These are phyloP conservation scores for Dryadomyces quercivorus DNA, from an alignment of 2,329 filamentous ascomycete genomes.

Conservation along the genomic window DNA sequence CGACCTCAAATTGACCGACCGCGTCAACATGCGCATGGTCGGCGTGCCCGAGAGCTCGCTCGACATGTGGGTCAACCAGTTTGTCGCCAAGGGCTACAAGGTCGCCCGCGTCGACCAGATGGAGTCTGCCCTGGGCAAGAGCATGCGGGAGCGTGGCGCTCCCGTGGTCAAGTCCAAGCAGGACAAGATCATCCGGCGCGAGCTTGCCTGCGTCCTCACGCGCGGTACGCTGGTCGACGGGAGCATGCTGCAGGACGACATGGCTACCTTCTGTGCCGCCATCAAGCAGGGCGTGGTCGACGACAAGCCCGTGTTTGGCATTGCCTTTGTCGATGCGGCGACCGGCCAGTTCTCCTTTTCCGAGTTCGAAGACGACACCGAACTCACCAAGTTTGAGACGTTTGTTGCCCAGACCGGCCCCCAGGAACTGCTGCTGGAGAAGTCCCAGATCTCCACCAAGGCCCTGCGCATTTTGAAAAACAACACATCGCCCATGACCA, in stretches of 20 bases:
- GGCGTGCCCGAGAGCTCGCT: slow-evolving; percentile 91
- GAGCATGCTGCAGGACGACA: slow-evolving; percentile 94
- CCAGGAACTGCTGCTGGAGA: slow-evolving; percentile 81
- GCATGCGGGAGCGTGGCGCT: slow-evolving; percentile 88
- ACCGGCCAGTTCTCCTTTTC: slow-evolving; percentile 93
- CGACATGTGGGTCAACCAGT: slow-evolving; percentile 97
- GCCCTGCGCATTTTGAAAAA: slow-evolving; percentile 90
- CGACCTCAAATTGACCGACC: slow-evolving; percentile 92
- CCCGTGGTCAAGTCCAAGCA: slow-evolving; percentile 52
- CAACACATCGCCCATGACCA: slow-evolving; percentile 80
- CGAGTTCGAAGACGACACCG: slow-evolving; percentile 80
- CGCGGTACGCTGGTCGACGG: slow-evolving; percentile 89
- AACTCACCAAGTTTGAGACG: slow-evolving; percentile 94
- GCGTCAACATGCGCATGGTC: slow-evolving; percentile 99
- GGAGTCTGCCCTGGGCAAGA: slow-evolving; percentile 89
- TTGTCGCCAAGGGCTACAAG: slow-evolving; percentile 96
- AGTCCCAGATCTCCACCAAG: slow-evolving; percentile 74
- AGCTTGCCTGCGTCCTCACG: slow-evolving; percentile 83
- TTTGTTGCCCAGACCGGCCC: slow-evolving; percentile 87
- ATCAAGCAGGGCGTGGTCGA: slow-evolving; percentile 67
- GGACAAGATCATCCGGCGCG: slow-evolving; percentile 86
- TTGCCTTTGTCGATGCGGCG: slow-evolving; percentile 89
- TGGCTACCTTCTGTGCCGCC: slow-evolving; percentile 90
- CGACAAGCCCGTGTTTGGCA: slow-evolving; percentile 71
- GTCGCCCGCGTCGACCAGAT: slow-evolving; percentile 94